Base-by-base conservation (phyloP, 2,329 filamentous ascomycete genomes). In the Chrysosporium keratinophilum region DNA sequence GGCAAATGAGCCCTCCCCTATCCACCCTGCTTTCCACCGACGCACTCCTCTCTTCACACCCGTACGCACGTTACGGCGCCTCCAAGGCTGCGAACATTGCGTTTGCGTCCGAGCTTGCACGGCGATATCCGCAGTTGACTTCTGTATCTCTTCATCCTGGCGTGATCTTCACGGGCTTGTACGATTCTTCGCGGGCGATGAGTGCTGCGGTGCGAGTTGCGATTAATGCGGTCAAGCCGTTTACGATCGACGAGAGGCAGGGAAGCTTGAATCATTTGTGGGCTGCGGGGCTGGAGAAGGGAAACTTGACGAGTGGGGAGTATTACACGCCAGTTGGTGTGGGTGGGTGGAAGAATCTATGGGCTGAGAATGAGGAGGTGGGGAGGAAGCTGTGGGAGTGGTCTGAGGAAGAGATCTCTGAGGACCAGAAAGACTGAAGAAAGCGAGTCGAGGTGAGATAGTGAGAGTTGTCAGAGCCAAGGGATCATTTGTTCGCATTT, bases 141-240 rank as follows among this genome's bases (percentile, higher is more conserved):
- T 69, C 70, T 19, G 67, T 78, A 9, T 69, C 73, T 0, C 60
- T 80, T 0, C 77, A 80, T 52, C 77, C 77, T 0, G 77, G 77
- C 1, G 62, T 71, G 2, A 71, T 74, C 35, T 56, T 65, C 4
- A 74, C 70, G 42, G 65, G 67, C 7, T 51, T 75, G n/a, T 74
- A 72, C 50, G 56, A 62, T 5, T 59, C 68, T 6, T 59, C 64
- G 2, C 65, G 62, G 40, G 55, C 62, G 10, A 55, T 60, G 0
- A 65, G 64, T 40, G 20, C 57, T 0, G 2, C 65, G 1, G 55
- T 66, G 15, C 53, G 62, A 11, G 54, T 62, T 17, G 57, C 60
- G 5, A 2, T 69, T 2, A 55, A 48, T 12, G 17, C 54, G 0
- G 31, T 12, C 3, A 48, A 43, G 3, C 49, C 61, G 6, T 59